Percentiles rank a stretch among this genome's conserved stretches.
phyloP scores from a whole-genome alignment of 164 flowering plant genomes.

The Tetrastigma voinierianum region DNA sequence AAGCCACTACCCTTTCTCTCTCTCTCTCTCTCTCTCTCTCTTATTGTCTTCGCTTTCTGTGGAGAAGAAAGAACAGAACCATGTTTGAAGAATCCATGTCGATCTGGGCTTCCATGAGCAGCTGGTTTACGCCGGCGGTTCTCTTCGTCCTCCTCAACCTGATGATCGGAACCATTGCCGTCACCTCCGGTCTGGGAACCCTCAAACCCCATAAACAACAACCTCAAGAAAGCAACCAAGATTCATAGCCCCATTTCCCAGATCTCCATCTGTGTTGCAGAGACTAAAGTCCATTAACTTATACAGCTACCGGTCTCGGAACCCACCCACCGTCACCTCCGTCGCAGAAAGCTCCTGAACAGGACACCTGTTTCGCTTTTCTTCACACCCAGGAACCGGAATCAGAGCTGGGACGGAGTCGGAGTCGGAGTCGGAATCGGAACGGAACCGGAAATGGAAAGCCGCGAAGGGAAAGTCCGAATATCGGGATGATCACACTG shows the following conservation, averaged over 20 bases:
- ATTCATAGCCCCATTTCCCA: slow-evolving; percentile 5
- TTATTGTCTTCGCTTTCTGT: too few relatives aligned
- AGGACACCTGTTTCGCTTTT: slow-evolving; percentile 5
- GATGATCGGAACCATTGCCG: slow-evolving; percentile 59
- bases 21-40: too few relatives aligned
- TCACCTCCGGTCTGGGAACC: slow-evolving; percentile 35
- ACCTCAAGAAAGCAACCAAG: background rate
- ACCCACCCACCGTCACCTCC: slow-evolving; percentile 9
- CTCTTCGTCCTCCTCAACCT: slow-evolving; percentile 68
- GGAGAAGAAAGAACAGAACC: background rate
- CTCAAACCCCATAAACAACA: slow-evolving; percentile 16
- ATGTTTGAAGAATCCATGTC: slow-evolving; percentile 39
- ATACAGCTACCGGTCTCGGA: slow-evolving; percentile 22
- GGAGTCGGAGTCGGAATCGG: background rate
- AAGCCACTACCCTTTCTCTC: background rate
- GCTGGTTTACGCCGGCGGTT: slow-evolving; percentile 79
- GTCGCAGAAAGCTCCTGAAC: slow-evolving; percentile 4
- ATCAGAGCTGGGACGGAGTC: background rate
- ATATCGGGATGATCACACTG: slow-evolving; percentile 30
- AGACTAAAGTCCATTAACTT: slow-evolving; percentile 58
- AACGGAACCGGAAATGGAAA: background rate
- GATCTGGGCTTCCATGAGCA: slow-evolving; percentile 37
- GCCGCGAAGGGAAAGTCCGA: background rate
- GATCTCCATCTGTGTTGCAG: slow-evolving; percentile 46
- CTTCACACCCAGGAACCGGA: background rate